A percentile compares a stretch with the other conserved stretches of the same genome.
Evolutionary conservation across 1,284 basidiomycete genomes (phyloP).

Genomic region (Trametes hirsuta): DNA sequence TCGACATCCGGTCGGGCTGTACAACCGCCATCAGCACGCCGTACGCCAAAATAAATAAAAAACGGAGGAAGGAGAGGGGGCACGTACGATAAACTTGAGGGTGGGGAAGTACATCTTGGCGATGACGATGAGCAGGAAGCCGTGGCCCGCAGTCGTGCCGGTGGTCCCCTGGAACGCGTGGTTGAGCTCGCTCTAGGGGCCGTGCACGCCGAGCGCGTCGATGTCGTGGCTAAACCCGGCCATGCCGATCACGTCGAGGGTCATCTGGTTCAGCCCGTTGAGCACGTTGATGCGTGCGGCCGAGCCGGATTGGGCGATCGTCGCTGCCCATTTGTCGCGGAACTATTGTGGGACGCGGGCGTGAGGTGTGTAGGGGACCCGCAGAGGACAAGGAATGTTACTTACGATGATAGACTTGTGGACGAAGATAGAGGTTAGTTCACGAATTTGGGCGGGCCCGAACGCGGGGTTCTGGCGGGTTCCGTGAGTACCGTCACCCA

Average conservation of each 20-base stretch:
- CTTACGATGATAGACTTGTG: slow-evolving; percentile 44
- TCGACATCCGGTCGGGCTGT: slow-evolving; percentile 1
- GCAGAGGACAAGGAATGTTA: too few species aligned
- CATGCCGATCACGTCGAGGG: slow-evolving; percentile 51
- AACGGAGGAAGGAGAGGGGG: background rate
- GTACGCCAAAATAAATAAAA: too few species aligned
- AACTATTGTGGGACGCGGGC: slow-evolving; percentile 20
- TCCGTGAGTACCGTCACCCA: too few species aligned
- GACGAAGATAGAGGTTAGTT: slow-evolving; percentile 57
- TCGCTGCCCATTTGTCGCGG: slow-evolving; percentile 30
- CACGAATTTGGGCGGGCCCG: slow-evolving; percentile 53
- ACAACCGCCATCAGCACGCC: too few species aligned
- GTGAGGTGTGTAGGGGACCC: background rate
- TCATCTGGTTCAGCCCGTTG: slow-evolving; percentile 43
- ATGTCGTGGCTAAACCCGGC: slow-evolving; percentile 57
- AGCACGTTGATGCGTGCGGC: slow-evolving; percentile 42
- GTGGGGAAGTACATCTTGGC: slow-evolving; percentile 9
- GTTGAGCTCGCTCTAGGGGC: slow-evolving; percentile 41
- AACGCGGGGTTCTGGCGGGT: slow-evolving; percentile 57
- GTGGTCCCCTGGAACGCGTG: slow-evolving; percentile 37
- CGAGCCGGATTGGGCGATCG: slow-evolving; percentile 13
- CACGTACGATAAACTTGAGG: slow-evolving; percentile 18
- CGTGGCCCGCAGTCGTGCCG: slow-evolving; percentile 9
- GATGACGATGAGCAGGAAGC: slow-evolving; percentile 3
- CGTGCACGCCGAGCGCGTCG: slow-evolving; percentile 35